phyloP scores from a whole-genome alignment of 495 filamentous ascomycete genomes.

The Lepraria neglecta region DNA sequence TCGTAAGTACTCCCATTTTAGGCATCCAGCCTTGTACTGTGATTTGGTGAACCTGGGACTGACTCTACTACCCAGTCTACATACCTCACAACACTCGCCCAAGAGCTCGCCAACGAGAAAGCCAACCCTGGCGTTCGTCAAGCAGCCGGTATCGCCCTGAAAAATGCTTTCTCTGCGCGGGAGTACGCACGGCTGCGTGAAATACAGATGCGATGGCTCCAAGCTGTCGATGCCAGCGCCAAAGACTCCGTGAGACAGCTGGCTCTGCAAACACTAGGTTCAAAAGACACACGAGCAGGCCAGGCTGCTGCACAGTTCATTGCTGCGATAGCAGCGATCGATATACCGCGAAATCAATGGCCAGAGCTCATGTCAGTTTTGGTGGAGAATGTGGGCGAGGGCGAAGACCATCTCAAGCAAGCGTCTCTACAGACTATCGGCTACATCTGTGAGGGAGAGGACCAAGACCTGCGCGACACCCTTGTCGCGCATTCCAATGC shows the following conservation, averaged over 20 bases:
- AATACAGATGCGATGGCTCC: conserved; percentile 85
- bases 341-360: conserved; percentile 90
- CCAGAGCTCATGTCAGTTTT: conserved; percentile 84
- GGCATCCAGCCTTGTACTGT: background rate
- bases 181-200: conserved; percentile 79
- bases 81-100: conserved; percentile 84
- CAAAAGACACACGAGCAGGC: conserved; percentile 70
- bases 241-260: conserved; percentile 84
- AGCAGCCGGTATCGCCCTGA: conserved; percentile 90
- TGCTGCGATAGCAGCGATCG: conserved; percentile 87
- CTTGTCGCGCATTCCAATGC: conserved; percentile 86
- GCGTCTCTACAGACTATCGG: conserved; percentile 89
- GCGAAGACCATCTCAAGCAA: conserved; percentile 82
- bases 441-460: conserved; percentile 95
- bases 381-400: conserved; percentile 85
- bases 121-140: conserved; percentile 76
- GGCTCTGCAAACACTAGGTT: conserved; percentile 73
- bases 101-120: conserved; percentile 87
- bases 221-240: conserved; percentile 66
- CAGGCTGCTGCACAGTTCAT: conserved; percentile 90
- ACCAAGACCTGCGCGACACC: conserved; percentile 74
- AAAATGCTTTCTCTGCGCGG: conserved; percentile 92
- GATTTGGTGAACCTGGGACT: background rate
- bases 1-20: conserved; percentile 57
- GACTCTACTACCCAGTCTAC: conserved; percentile 53